Evolutionary conservation across 768 basidiomycete species (phyloP).

Genomic region (Pleurotus sapidus): DNA sequence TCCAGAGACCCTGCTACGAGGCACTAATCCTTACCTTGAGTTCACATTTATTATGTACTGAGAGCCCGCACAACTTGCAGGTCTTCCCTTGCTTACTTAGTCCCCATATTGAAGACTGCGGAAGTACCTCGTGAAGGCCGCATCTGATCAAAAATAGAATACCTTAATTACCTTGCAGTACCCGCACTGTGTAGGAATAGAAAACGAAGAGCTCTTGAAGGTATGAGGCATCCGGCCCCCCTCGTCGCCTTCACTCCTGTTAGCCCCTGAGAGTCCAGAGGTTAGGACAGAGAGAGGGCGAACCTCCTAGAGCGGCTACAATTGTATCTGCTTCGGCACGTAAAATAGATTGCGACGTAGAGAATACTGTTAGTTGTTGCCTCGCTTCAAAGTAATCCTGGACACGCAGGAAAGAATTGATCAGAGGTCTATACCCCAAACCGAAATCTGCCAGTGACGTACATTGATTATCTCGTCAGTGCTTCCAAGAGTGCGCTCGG

Average conservation of each 20-base stretch:
- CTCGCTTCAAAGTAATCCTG: conserved; percentile 64
- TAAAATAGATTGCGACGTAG: conserved; percentile 54
- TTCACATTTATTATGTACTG: conserved; percentile 84
- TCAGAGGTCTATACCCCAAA: neutral
- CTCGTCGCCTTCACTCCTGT: conserved; percentile 55
- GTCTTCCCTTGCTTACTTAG: conserved; percentile 85
- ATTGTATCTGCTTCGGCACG: conserved; percentile 67
- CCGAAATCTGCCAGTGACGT: conserved; percentile 15
- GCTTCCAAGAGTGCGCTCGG: conserved; percentile 50
- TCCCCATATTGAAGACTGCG: conserved; percentile 82
- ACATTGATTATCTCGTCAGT: conserved; percentile 60
- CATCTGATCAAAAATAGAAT: neutral
- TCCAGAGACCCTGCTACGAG: neutral
- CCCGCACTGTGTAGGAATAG: conserved; percentile 78
- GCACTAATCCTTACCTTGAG: conserved; percentile 54
- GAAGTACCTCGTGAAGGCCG: neutral
- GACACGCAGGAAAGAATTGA: conserved; percentile 11
- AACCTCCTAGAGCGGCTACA: conserved; percentile 59
- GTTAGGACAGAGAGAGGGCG: conserved; percentile 13
- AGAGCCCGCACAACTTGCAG: conserved; percentile 72
- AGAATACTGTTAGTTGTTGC: conserved; percentile 55
- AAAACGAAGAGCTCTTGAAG: conserved; percentile 85
- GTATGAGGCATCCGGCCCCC: conserved; percentile 69
- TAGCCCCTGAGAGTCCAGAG: conserved; percentile 8
- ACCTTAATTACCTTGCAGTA: conserved; percentile 66